Base-by-base conservation (phyloP, 2,329 filamentous ascomycete genomes). In the Ophiostoma himal-ulmi region DNA sequence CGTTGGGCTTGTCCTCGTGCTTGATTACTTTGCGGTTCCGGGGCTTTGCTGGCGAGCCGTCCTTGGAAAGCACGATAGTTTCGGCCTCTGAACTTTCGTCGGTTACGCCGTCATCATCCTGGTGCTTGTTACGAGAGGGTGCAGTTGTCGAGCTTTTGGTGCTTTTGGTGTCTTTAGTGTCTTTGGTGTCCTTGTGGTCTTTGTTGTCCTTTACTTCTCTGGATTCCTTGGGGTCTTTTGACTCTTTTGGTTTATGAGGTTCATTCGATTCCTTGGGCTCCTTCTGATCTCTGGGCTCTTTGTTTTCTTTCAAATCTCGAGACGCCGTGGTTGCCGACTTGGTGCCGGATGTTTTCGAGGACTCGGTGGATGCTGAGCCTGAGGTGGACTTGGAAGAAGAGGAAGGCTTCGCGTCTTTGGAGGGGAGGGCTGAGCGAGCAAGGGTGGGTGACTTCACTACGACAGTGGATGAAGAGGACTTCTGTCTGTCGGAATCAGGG, bases 51-150 rank as follows among this genome's bases (percentile, higher is more conserved):
- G 87, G 87, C 34, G 87, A 89, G 54, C 86, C 86, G 76, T 89
- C 85, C 62, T 65, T 65, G 37, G 87, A 84, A 44, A 91, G 78
- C 48, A 91, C 88, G 73, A 91, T 89, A 17, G 89, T 91, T 79
- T 91, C 89, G 67, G 89, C 89, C 76, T 91, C 89, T 1, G 89
- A 91, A 75, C 89, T 88, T 76, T 84, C 87, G 71, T 89, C 88
- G 71, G 81, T 80, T 30, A 77, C 78, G 70, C 75, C 78, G 72
- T 81, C 79, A 72, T 82, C 80, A 64, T 83, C 81, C 70, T 85
- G 82, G 68, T 79, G 76, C 26, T 79, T 71, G 3, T 72, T 76
- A 68, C 76, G 76, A 13, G 78, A 74, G n/a, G 76, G 75, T 37
- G 76, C 76, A 48, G 74, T 71, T 52, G 75, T 57, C 67, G 74